Evolutionary conservation across 108 stramenopile species (phyloP).

Genomic region (Cyclotella atomus): DNA sequence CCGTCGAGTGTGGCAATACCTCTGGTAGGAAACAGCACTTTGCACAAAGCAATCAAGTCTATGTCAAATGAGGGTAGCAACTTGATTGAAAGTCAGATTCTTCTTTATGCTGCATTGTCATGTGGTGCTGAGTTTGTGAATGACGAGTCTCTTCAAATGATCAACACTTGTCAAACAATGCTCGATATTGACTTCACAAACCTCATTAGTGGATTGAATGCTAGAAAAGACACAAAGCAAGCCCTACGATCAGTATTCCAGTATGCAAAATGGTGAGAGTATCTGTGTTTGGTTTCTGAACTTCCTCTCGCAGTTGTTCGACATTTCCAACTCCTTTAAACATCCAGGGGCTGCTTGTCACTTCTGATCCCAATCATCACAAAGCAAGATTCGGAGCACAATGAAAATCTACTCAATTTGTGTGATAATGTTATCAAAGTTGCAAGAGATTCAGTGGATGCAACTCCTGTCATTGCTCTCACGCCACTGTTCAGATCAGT

Average conservation of each 20-base stretch:
- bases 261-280: constrained; percentile 67
- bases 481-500: constrained; percentile 69
- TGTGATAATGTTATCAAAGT: constrained; percentile 31
- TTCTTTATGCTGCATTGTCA: constrained; percentile 72
- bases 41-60: constrained; percentile 19
- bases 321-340: not conserved
- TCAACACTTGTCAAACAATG: constrained; percentile 15
- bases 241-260: constrained; percentile 66
- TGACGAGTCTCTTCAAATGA: constrained; percentile 19
- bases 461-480: constrained; percentile 67
- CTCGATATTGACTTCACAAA: constrained; percentile 28
- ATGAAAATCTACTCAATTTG: not conserved
- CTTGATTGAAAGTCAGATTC: constrained; percentile 32
- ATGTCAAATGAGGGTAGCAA: constrained; percentile 3
- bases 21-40: constrained; percentile 46
- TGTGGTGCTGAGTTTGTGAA: constrained; percentile 54
- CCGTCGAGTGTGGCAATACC: constrained; percentile 66
- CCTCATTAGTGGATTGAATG: constrained; percentile 3
- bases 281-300: constrained; percentile 4
- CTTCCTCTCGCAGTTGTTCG: no score
- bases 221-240: constrained; percentile 50
- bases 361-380: constrained; percentile 35
- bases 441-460: constrained; percentile 54
- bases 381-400: not conserved
- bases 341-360: constrained; percentile 45